Evolutionary conservation across 2,329 filamentous ascomycete genomes (phyloP).

Genomic region (Talaromyces sp.): DNA sequence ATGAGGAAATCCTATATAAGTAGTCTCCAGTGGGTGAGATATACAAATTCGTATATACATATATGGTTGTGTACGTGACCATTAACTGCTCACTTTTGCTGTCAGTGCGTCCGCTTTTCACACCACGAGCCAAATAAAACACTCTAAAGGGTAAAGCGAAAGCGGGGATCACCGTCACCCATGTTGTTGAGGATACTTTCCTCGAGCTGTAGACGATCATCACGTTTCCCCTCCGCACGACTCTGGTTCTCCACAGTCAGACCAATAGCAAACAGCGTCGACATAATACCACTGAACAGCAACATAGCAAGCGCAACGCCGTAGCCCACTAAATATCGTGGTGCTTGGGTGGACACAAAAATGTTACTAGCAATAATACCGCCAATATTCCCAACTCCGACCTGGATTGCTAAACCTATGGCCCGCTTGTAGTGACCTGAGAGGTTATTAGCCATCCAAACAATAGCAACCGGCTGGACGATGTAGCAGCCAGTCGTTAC

Average conservation of each 20-base stretch:
- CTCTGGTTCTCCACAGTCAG: slow-evolving; percentile 30
- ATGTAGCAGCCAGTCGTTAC: slow-evolving; percentile 32
- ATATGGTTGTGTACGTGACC: neutral
- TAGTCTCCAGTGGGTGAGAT: neutral
- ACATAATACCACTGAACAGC: slow-evolving; percentile 27
- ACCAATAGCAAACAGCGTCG: slow-evolving; percentile 26
- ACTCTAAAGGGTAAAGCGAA: slow-evolving; percentile 29
- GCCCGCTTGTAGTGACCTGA: slow-evolving; percentile 43
- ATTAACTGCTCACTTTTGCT: neutral
- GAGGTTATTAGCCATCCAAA: slow-evolving; percentile 21
- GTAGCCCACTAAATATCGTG: slow-evolving; percentile 38
- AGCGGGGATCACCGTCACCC: slow-evolving; percentile 34
- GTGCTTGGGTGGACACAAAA: slow-evolving; percentile 23
- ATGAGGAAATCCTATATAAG: neutral
- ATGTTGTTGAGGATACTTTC: slow-evolving; percentile 23
- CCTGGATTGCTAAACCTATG: slow-evolving; percentile 21
- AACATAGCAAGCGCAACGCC: slow-evolving; percentile 30
- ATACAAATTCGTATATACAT: neutral
- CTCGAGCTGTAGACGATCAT: slow-evolving; percentile 24
- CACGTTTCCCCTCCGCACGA: slow-evolving; percentile 24
- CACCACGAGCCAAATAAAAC: neutral
- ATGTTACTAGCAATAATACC: neutral
- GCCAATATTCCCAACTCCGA: slow-evolving; percentile 50
- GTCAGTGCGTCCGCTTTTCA: neutral
- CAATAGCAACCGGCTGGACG: slow-evolving; percentile 27